Evolutionary conservation across 2,329 filamentous ascomycete species (phyloP).

Genomic region (Calonectria leucothoes): DNA sequence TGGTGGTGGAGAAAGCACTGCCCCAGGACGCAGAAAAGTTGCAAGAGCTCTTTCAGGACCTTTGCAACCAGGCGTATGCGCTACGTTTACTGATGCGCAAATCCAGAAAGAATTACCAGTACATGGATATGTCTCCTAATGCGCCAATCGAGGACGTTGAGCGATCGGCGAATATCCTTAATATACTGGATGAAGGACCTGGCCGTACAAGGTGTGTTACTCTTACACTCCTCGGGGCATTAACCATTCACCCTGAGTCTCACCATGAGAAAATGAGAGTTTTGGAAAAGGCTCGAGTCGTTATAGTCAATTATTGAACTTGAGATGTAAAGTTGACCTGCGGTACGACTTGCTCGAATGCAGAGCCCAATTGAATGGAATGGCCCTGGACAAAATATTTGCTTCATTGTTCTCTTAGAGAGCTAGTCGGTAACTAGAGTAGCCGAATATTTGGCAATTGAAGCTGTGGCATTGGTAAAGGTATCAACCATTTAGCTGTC

Average conservation of each 20-base stretch:
- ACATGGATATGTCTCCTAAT: background rate
- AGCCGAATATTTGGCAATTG: too few species aligned
- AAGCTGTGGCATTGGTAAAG: too few species aligned
- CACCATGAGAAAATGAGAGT: background rate
- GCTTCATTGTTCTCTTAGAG: too few species aligned
- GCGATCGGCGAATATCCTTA: background rate
- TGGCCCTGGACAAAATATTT: too few species aligned
- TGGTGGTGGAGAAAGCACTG: background rate
- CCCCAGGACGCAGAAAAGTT: background rate
- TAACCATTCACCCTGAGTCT: background rate
- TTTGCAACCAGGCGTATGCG: constrained; percentile 3
- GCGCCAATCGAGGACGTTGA: background rate
- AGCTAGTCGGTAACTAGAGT: too few species aligned
- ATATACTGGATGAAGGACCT: background rate
- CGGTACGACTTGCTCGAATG: too few species aligned
- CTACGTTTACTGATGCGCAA: constrained; percentile 17
- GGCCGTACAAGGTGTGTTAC: background rate
- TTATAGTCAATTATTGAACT: background rate
- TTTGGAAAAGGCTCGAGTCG: constrained; percentile 14
- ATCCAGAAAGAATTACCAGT: background rate
- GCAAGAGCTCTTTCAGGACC: background rate
- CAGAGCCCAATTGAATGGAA: too few species aligned
- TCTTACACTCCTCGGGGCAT: constrained; percentile 1
- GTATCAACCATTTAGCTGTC: too few species aligned
- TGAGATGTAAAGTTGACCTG: too few species aligned